phyloP scores from a whole-genome alignment of 164 flowering plant species.

The Hamamelis virginiana region DNA sequence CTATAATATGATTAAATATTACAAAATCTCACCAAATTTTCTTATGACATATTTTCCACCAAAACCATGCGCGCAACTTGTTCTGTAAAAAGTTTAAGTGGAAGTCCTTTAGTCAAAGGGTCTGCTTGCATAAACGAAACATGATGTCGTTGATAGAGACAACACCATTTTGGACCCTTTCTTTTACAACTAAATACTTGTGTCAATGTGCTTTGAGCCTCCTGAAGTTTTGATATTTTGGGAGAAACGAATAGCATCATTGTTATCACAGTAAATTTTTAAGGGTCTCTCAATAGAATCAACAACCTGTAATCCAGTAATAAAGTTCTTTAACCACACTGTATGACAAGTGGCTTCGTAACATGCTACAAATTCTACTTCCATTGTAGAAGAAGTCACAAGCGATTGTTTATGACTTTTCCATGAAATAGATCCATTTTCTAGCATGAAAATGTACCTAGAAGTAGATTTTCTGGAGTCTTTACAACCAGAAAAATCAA shows the following conservation, averaged over 20 bases:
- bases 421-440: not conserved
- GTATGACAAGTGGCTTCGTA: slow-evolving; percentile 1
- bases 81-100: too few species aligned
- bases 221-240: slow-evolving; percentile 14
- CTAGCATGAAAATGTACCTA: not conserved
- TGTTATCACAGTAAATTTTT: slow-evolving; percentile 18
- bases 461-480: not conserved
- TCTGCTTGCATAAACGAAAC: too few species aligned
- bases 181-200: slow-evolving; percentile 23
- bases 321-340: slow-evolving; percentile 5
- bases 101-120: too few species aligned
- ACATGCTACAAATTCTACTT: not conserved
- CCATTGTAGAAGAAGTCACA: not conserved
- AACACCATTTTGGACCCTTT: slow-evolving; percentile 12
- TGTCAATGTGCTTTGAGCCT: slow-evolving; percentile 20
- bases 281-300: slow-evolving; percentile 14
- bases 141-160: too few species aligned
- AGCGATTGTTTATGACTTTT: slow-evolving; percentile 1
- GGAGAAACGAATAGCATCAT: slow-evolving; percentile 11
- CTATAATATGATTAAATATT: too few species aligned
- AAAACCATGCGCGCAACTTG: too few species aligned
- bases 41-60: too few species aligned
- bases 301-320: slow-evolving; percentile 10
- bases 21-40: too few species aligned
- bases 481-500: not conserved